Evolutionary conservation across 2,329 filamentous ascomycete genomes (phyloP).

Genomic region (Cladosporium sp.): DNA sequence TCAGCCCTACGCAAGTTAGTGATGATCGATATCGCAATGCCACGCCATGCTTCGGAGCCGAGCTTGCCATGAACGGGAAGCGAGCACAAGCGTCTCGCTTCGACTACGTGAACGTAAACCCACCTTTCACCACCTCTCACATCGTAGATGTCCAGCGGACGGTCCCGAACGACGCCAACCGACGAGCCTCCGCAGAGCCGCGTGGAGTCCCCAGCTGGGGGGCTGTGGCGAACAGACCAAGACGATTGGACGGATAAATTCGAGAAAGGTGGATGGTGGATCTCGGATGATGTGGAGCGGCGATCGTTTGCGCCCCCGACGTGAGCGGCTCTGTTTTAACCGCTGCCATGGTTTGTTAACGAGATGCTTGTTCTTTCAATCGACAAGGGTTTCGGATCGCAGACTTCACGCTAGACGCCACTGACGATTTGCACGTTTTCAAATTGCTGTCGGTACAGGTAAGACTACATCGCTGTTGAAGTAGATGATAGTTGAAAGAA

Average conservation of each 20-base stretch:
- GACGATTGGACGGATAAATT: background rate
- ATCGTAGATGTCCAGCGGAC: too few relatives aligned
- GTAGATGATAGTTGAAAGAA: too few relatives aligned
- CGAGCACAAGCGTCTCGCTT: background rate
- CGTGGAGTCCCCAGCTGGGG: background rate
- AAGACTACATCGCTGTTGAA: too few relatives aligned
- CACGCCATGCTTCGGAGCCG: background rate
- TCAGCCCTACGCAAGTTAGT: too few relatives aligned
- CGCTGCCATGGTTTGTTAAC: too few relatives aligned
- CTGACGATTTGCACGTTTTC: too few relatives aligned
- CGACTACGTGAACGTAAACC: background rate
- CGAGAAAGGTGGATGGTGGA: background rate
- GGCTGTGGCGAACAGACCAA: background rate
- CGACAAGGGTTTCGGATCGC: too few relatives aligned
- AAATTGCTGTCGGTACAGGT: too few relatives aligned
- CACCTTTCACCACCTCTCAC: background rate
- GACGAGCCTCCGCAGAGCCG: background rate
- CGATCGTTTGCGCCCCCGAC: background rate
- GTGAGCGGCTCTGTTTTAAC: too few relatives aligned
- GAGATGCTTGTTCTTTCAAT: too few relatives aligned
- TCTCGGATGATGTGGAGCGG: background rate
- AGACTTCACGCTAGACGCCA: too few relatives aligned
- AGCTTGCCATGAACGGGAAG: background rate
- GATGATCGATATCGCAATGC: background rate
- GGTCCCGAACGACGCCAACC: background rate